Evolutionary conservation across 768 basidiomycete genomes (phyloP), one percentile per base, ranked within the genome.

Genomic region (Amanita subjunquillea): DNA sequence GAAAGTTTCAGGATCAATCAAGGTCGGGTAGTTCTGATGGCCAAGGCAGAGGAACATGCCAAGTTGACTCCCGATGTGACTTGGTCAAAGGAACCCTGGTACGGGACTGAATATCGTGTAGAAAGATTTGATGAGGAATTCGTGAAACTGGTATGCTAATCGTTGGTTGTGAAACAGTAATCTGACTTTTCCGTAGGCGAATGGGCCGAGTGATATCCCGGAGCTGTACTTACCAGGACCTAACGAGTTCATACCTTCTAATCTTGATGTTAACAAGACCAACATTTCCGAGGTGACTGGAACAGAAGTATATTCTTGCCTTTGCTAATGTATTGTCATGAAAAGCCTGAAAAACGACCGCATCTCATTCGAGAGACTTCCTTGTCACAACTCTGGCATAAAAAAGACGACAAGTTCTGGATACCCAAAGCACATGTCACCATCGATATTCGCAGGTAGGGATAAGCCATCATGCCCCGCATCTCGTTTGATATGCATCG

Each of bases 321-420:
- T 13, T 47, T 42, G 34, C 41, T 58, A 39, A 60, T 29, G 29
- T 34, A 56, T 38, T 53, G 41, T 29, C n/a, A 5, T 40, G 20
- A 23, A 40, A 34, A 95, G 91, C 87, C 88, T 25, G 67, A 76
- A 54, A 80, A 77, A 54, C 77, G 87, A 10, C 94, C 95, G 3
- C 71, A 77, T 54, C 76, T 93, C 54, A 78, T 98, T 51, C 72
- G 79, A 30, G 78, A 93, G 65, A 87, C 82, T 0, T 69, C 78
- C 0, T 59, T 85, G 25, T 86, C 85, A 3, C 76, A 83, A 10
- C 69, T 98, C 3, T 99, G 95, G 94, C 81, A 93, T 69, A 99
- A 99, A 73, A 93, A 93, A 63, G 96, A 99, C 64, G 95, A 99
- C 65, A 79, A 75, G 55, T 99, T 96, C 72, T 95, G 91, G 87